Evolutionary conservation across 2,329 filamentous ascomycete genomes (phyloP), one percentile per base, ranked within the genome.

Genomic region (Chrysoporthe cubensis): DNA sequence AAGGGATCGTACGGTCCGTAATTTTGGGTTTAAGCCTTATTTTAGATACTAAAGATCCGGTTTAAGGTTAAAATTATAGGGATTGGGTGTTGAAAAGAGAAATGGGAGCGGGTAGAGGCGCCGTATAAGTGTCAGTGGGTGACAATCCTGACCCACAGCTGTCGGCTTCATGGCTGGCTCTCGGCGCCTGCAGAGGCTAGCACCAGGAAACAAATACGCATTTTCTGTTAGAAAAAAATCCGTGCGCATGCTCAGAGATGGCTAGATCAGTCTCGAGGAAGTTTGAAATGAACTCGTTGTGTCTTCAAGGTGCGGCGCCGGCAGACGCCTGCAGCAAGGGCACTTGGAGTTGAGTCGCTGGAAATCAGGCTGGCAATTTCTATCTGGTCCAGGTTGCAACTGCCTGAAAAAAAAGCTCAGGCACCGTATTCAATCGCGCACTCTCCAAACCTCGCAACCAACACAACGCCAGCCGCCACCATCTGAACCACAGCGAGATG

Each of bases 401-500:
- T 62, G 64, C 64, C 64, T 66, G 64, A 11, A 9, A 50, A 67
- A 57, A 57, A 60, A 65, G 62, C 62, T 65, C 56, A 52, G 65
- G 54, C 62, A 32, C 43, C 9, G 48, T 52, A 26, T 50, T 66
- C 58, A 62, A 52, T 43, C 62, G 46, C 43, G 43, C 65, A 40
- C 8, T 43, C 44, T 40, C 32, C 43, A 37, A 16, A 16, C 48
- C 52, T 48, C 18, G 46, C 26, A 13, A 65, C 43, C 57, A 58
- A 54, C 59, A 46, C 46, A 34, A 46, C 52, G 40, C 32, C 21
- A 21, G 37, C 43, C 18, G 54, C 48, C 50, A 37, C 50, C 64
- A 46, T 60, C 37, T 21, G 54, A 48, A 58, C 32, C 52, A 44
- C 46, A 44, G 40, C 48, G 76, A 66, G 43, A 83, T 84, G 81